Conservation (phyloP, 805 yeast species). For the Lipomyces chichibuensis region DNA sequence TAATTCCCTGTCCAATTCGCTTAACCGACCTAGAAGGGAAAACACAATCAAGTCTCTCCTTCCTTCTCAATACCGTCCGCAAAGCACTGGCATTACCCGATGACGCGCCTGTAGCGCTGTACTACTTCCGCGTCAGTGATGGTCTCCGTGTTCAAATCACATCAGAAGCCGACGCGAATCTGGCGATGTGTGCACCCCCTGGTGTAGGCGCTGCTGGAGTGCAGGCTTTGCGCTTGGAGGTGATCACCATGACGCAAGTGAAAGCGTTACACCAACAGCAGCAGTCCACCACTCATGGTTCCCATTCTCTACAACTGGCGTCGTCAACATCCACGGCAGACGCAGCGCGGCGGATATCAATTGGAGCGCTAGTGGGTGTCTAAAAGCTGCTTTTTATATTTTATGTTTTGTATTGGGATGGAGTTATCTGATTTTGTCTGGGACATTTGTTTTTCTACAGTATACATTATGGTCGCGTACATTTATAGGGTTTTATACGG, state of each 20-base stretch:
- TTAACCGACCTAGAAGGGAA: slow-evolving; percentile 8
- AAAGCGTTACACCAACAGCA: slow-evolving; percentile 2
- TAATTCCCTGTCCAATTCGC: slow-evolving; percentile 10
- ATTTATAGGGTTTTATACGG: neutral
- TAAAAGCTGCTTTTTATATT: neutral
- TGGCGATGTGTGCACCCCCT: slow-evolving; percentile 5
- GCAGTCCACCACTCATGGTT: neutral
- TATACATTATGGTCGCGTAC: neutral
- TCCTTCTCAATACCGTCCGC: slow-evolving; percentile 23
- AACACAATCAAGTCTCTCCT: slow-evolving; percentile 16
- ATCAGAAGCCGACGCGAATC: slow-evolving; percentile 24
- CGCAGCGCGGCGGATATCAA: slow-evolving; percentile 18
- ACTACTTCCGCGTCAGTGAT: slow-evolving; percentile 11
- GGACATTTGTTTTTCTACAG: neutral
- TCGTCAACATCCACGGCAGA: slow-evolving; percentile 13
- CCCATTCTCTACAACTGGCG: slow-evolving; percentile 1
- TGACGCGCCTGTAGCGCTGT: slow-evolving; percentile 19
- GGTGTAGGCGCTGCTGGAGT: neutral
- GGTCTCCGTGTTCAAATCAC: slow-evolving; percentile 19
- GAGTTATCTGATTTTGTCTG: neutral
- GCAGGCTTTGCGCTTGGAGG: slow-evolving; percentile 15
- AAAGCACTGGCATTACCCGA: slow-evolving; percentile 16
- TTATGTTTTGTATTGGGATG: neutral
- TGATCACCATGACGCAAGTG: slow-evolving; percentile 16
- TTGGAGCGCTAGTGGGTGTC: slow-evolving; percentile 21